Percentiles rank a stretch among this genome's conserved stretches.
These are phyloP conservation scores for Paraphaeosphaeria minitans DNA, from an alignment of 2,329 filamentous ascomycete genomes.

Conservation along the genomic window DNA sequence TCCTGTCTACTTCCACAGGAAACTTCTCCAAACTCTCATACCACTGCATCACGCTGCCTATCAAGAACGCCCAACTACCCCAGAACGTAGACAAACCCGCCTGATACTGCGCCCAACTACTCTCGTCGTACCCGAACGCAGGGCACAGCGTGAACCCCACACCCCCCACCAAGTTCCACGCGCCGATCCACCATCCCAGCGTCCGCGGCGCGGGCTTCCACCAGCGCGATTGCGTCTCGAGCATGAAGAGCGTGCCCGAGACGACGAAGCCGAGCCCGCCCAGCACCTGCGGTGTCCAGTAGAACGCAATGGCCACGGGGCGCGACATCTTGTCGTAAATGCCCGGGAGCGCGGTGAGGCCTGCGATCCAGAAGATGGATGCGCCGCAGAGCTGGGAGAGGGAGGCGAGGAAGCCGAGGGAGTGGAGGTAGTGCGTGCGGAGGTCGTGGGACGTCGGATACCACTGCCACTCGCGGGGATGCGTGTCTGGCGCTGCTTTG, in stretches of 20 bases:
- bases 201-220: constrained; percentile 61
- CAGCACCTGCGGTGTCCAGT: constrained; percentile 67
- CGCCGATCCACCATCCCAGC: constrained; percentile 70
- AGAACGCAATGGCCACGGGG: constrained; percentile 59
- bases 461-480: constrained; percentile 59
- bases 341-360: constrained; percentile 64
- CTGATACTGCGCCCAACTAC: constrained; percentile 42
- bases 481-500: not conserved
- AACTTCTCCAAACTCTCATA: constrained; percentile 44
- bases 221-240: constrained; percentile 70
- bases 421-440: constrained; percentile 63
- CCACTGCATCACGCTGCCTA: constrained; percentile 41
- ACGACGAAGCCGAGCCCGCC: constrained; percentile 67
- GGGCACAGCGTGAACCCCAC: constrained; percentile 62
- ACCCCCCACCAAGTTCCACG: constrained; percentile 69
- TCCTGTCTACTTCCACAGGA: constrained; percentile 30
- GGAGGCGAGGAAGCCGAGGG: constrained; percentile 67
- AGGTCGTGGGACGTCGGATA: constrained; percentile 63
- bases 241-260: constrained; percentile 64
- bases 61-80: constrained; percentile 44
- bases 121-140: constrained; percentile 39
- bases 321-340: constrained; percentile 59
- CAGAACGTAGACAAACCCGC: constrained; percentile 39
- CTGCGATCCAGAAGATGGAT: constrained; percentile 68
- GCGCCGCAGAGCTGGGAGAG: constrained; percentile 62